Conservation (phyloP, 805 yeast genomes). For the Candida tallmaniae region DNA sequence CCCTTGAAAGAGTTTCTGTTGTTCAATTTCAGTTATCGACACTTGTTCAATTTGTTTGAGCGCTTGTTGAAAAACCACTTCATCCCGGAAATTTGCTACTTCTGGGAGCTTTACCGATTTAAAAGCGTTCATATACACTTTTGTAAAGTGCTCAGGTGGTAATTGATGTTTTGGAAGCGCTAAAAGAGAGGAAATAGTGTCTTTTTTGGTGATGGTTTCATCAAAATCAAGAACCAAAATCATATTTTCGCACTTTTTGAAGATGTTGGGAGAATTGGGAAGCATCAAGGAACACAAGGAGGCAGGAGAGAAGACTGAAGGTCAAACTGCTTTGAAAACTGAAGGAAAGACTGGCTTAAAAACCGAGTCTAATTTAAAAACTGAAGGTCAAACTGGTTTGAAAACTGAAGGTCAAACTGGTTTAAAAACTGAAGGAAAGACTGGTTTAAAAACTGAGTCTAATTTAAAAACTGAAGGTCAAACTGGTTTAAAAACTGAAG, state of each 20-base stretch:
- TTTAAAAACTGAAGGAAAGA: conserved; percentile 8
- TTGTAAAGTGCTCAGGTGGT: conserved; percentile 39
- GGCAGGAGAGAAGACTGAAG: conserved; percentile 9
- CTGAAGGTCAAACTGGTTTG: conserved; percentile 9
- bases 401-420: conserved; percentile 5
- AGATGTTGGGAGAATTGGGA: conserved; percentile 9
- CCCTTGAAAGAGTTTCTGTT: conserved; percentile 38
- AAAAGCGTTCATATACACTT: conserved; percentile 36
- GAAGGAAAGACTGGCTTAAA: conserved; percentile 7
- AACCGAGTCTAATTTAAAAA: conserved; percentile 5
- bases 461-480: conserved; percentile 4
- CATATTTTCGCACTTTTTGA: not conserved
- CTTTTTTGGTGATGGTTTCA: conserved; percentile 54
- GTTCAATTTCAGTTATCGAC: conserved; percentile 42
- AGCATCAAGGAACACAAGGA: not conserved
- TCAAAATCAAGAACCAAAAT: conserved; percentile 57
- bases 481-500: conserved; percentile 5
- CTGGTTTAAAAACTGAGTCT: conserved; percentile 10
- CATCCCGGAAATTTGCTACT: conserved; percentile 33
- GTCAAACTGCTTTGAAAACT: conserved; percentile 5
- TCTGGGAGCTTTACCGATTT: conserved; percentile 18
- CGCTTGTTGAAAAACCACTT: conserved; percentile 42
- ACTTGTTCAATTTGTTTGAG: conserved; percentile 43
- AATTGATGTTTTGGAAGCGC: conserved; percentile 18
- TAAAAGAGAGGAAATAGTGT: conserved; percentile 39